Base-by-base conservation (phyloP, 768 basidiomycete genomes). In the Amyloporia xantha region DNA sequence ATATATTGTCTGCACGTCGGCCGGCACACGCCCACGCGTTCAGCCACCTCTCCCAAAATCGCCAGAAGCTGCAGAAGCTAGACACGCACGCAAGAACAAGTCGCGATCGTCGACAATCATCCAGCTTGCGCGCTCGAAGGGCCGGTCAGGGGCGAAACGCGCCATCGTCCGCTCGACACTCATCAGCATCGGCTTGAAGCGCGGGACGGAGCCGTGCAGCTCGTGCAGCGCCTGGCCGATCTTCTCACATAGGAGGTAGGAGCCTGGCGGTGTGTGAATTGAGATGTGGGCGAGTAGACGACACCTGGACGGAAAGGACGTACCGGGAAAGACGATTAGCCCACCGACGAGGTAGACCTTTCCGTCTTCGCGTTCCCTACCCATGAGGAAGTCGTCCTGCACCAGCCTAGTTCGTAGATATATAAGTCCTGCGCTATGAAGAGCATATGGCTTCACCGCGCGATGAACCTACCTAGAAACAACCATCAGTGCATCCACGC, bases 361-460 rank as follows among this genome's bases (percentile, higher is more conserved):
- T 0, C 68, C 68, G 40, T 69, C 66, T 9, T 61, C 62, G 1
- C 68, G 60, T 41, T 66, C 66, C 3, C 60, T 43, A 0, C 49
- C 66, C 68, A 69, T 69, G 13, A 69, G 48, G 54, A 69, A 69
- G 47, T 69, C 68, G 38, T 64, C 61, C 47, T 68, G 61, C 0
- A 64, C 63, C 1, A 69, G 56, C 2, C 66, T 68, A 19, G 24
- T 47, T 11, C 17, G 44, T 12, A 27, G 15, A 27, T 21, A 19
- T 25, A 45, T 21, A 27, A 23, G 28, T 24, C 23, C 11, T 30
- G 5, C 17, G n/a, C n/a, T n/a, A n/a, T n/a, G n/a, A n/a, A n/a
- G n/a, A n/a, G n/a, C n/a, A n/a, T n/a, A n/a, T n/a, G n/a, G n/a
- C n/a, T n/a, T 27, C 25, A 2, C 15, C 7, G n/a, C 28, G 5